Percentiles rank a stretch among this genome's conserved stretches.
phyloP scores from a whole-genome alignment of 352 stramenopile genomes.

The Pythium myriotylum region DNA sequence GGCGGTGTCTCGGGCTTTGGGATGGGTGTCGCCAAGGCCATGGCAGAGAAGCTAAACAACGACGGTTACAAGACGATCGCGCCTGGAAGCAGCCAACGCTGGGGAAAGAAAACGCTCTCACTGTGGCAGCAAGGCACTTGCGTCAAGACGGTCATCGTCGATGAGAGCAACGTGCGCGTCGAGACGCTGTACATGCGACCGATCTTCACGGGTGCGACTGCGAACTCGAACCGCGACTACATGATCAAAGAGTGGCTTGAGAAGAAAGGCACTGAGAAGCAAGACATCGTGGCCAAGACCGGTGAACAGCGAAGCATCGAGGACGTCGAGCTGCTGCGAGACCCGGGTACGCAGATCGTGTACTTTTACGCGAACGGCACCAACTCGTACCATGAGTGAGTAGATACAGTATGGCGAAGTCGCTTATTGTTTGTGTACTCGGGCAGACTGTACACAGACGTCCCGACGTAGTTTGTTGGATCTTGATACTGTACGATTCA shows the following conservation, averaged over 20 bases:
- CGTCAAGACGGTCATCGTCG: slow-evolving; percentile 39
- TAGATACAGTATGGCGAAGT: no score
- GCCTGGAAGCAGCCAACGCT: slow-evolving; percentile 32
- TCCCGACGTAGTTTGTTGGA: no score
- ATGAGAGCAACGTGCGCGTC: slow-evolving; percentile 39
- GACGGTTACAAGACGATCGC: slow-evolving; percentile 40
- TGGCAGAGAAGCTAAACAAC: slow-evolving; percentile 38
- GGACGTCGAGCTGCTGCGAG: neutral
- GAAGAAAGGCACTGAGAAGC: slow-evolving; percentile 41
- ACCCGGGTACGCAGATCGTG: neutral
- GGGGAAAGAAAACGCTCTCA: slow-evolving; percentile 44
- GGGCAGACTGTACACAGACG: no score
- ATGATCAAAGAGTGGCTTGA: slow-evolving; percentile 56
- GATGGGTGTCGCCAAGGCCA: slow-evolving; percentile 35
- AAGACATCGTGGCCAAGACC: slow-evolving; percentile 23
- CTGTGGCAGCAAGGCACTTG: slow-evolving; percentile 57
- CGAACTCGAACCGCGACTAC: slow-evolving; percentile 48
- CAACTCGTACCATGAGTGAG: slow-evolving; percentile 10
- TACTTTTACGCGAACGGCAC: slow-evolving; percentile 41
- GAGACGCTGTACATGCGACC: slow-evolving; percentile 56
- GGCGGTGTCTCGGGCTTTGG: slow-evolving; percentile 41
- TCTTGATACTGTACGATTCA: no score
- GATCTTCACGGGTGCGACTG: slow-evolving; percentile 52
- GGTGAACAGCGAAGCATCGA: neutral
- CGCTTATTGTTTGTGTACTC: no score